Conservation (phyloP, 176 grass and related monocot genomes). For the Poa annua region DNA sequence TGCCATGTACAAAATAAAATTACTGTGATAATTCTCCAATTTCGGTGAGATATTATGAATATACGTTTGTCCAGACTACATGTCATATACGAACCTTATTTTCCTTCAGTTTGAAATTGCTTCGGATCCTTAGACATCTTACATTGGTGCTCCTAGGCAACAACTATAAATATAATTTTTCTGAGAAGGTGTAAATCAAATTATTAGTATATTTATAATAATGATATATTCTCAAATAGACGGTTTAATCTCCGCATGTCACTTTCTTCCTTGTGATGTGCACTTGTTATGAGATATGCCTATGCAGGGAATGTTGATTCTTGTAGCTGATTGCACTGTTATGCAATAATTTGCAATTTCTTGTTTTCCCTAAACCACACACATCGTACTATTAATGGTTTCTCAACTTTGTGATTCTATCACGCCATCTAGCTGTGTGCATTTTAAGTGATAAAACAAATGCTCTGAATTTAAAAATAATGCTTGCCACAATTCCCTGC, state of each 20-base stretch:
- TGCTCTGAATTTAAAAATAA: no score
- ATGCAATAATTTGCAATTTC: no score
- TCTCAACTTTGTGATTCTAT: no score
- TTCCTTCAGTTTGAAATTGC: neutral
- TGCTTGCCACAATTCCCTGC: no score
- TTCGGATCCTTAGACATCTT: neutral
- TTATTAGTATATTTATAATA: neutral
- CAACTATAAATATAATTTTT: neutral
- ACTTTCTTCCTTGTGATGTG: neutral
- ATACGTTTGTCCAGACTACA: neutral
- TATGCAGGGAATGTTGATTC: no score
- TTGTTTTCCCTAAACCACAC: no score
- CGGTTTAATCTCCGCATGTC: neutral
- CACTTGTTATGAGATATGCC: constrained; percentile 6
- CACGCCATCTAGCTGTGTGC: no score
- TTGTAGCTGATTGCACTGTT: no score
- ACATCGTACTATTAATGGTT: no score
- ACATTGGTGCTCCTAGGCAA: neutral
- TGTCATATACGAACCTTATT: neutral
- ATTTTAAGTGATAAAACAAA: no score
- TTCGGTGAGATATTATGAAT: no score
- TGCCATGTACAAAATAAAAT: neutral
- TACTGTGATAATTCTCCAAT: neutral
- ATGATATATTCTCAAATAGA: neutral
- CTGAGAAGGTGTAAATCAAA: neutral